Conservation (phyloP, 2,329 filamentous ascomycete species). For the Celoporthe dispersa region DNA sequence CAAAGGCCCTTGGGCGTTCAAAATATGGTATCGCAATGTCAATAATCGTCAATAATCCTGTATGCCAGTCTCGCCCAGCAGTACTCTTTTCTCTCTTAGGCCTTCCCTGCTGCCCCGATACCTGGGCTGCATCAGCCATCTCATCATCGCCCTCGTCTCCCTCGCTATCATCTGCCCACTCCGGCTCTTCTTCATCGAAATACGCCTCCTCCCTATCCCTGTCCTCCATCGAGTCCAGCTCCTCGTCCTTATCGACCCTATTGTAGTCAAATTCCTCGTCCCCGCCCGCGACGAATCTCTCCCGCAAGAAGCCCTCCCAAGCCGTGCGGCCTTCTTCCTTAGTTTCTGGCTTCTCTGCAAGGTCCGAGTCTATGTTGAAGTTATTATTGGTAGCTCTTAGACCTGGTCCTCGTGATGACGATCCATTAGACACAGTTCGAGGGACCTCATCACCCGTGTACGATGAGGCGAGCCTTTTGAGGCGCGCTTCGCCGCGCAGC, state of each 20-base stretch:
- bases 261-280: slow-evolving; percentile 82
- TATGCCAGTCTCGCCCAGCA: slow-evolving; percentile 68
- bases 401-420: background rate
- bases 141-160: slow-evolving; percentile 36
- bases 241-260: slow-evolving; percentile 71
- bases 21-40: slow-evolving; percentile 33
- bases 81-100: slow-evolving; percentile 30
- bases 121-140: slow-evolving; percentile 34
- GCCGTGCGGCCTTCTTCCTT: slow-evolving; percentile 69
- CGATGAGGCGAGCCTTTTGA: slow-evolving; percentile 56
- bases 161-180: slow-evolving; percentile 58
- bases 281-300: slow-evolving; percentile 74
- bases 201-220: slow-evolving; percentile 73
- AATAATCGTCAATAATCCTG: slow-evolving; percentile 79
- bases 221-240: slow-evolving; percentile 66
- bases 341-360: slow-evolving; percentile 53
- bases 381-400: slow-evolving; percentile 10
- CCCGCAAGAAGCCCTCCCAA: slow-evolving; percentile 74
- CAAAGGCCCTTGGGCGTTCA: no score
- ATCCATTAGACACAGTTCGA: background rate
- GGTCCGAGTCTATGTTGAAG: slow-evolving; percentile 51
- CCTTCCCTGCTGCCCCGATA: slow-evolving; percentile 33
- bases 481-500: slow-evolving; percentile 74
- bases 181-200: slow-evolving; percentile 79
- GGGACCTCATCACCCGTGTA: slow-evolving; percentile 40